A percentile compares a stretch with the other conserved stretches of the same genome.
phyloP scores from a whole-genome alignment of 192 early-diverging fungal genomes.

The Cetraspora pellucida region DNA sequence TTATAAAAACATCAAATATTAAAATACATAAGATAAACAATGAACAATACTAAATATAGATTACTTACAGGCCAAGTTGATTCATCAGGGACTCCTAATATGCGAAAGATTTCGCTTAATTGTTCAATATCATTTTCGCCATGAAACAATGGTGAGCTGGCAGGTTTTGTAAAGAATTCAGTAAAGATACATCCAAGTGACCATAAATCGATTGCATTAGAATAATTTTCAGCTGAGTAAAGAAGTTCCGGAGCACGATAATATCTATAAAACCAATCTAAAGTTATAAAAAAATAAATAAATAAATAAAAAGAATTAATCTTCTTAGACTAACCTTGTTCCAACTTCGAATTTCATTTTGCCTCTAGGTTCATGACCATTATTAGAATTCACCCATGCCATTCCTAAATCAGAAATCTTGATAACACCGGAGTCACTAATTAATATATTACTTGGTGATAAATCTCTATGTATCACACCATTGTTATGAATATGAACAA shows the following conservation, averaged over 20 bases:
- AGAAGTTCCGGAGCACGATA: conserved; percentile 56
- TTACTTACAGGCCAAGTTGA: conserved; percentile 47
- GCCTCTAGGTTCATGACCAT: not conserved
- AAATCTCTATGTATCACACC: conserved; percentile 74
- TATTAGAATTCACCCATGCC: conserved; percentile 20
- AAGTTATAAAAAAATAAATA: not conserved
- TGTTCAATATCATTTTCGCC: conserved; percentile 54
- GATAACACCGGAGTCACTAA: conserved; percentile 37
- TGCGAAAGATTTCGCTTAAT: conserved; percentile 47
- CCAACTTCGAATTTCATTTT: conserved; percentile 26
- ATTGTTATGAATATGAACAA: conserved; percentile 67
- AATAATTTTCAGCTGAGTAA: conserved; percentile 45
- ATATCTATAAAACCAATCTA: conserved; percentile 29
- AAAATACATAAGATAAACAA: not conserved
- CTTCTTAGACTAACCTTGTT: conserved; percentile 20
- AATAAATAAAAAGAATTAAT: not conserved
- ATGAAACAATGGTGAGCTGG: conserved; percentile 41
- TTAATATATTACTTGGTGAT: conserved; percentile 69
- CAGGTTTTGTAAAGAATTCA: conserved; percentile 42
- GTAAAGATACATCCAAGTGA: conserved; percentile 53
- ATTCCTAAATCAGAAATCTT: conserved; percentile 28
- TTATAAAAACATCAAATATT: not conserved
- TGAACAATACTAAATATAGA: not conserved
- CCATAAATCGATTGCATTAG: conserved; percentile 54
- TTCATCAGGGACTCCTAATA: conserved; percentile 45